Conservation (phyloP, 2,329 filamentous ascomycete species). For the Magnaporthales sp. region DNA sequence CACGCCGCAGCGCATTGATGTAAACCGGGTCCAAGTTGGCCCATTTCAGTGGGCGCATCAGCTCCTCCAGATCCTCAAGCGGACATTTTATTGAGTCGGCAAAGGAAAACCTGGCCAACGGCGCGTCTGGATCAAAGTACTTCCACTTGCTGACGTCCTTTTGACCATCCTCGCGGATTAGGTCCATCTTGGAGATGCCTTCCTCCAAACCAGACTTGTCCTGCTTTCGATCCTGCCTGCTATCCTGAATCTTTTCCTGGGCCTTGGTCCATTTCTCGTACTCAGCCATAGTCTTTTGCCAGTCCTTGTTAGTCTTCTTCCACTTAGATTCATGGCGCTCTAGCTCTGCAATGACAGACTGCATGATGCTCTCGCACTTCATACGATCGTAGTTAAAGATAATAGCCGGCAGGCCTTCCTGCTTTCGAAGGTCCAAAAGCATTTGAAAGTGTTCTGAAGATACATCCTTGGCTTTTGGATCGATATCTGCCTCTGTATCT, state of each 20-base stretch:
- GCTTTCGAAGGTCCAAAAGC: conserved; percentile 47
- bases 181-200: conserved; percentile 41
- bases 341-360: conserved; percentile 41
- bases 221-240: conserved; percentile 21
- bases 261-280: conserved; percentile 26
- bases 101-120: conserved; percentile 56
- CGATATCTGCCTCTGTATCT: background rate
- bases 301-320: conserved; percentile 47
- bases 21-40: conserved; percentile 43
- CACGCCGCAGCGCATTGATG: conserved; percentile 53
- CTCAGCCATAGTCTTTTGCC: conserved; percentile 49
- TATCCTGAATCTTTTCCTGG: conserved; percentile 20
- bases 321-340: conserved; percentile 43
- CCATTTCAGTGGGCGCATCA: conserved; percentile 40
- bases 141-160: conserved; percentile 48
- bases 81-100: conserved; percentile 52
- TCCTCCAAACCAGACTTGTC: conserved; percentile 27
- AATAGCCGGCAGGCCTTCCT: conserved; percentile 62
- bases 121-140: conserved; percentile 58
- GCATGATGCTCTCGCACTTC: conserved; percentile 52
- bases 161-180: conserved; percentile 45
- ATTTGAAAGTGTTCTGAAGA: conserved; percentile 42
- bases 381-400: conserved; percentile 69
- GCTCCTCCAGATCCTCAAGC: conserved; percentile 47
- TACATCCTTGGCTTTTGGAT: conserved; percentile 8